Conservation (phyloP, 2,329 filamentous ascomycete genomes). For the Epichloe festucae region DNA sequence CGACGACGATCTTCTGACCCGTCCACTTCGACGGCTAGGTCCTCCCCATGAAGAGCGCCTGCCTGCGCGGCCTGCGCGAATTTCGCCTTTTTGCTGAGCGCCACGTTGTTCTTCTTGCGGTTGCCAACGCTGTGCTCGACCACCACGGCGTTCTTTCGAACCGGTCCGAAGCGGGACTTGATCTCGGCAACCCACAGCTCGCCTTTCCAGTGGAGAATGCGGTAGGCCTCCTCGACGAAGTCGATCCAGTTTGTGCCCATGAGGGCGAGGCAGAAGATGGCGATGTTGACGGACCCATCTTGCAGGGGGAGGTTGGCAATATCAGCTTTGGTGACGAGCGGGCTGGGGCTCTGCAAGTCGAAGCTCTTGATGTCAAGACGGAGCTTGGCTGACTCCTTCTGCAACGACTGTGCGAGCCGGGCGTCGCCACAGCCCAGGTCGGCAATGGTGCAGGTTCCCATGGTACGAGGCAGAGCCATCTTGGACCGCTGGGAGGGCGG, state of each 20-base stretch:
- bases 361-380: conserved; percentile 69
- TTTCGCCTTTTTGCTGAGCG: conserved; percentile 32
- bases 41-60: conserved; percentile 36
- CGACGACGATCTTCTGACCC: conserved; percentile 48
- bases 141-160: conserved; percentile 30
- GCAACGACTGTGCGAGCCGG: conserved; percentile 58
- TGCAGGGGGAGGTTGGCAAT: conserved; percentile 70
- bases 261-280: conserved; percentile 88
- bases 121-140: conserved; percentile 57
- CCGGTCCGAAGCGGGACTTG: conserved; percentile 66
- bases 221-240: conserved; percentile 92
- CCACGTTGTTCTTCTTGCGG: conserved; percentile 38
- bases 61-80: conserved; percentile 25
- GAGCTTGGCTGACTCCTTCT: conserved; percentile 49
- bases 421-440: conserved; percentile 93
- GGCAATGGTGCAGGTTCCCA: conserved; percentile 63
- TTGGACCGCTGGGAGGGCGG: conserved; percentile 14
- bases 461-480: conserved; percentile 55
- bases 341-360: conserved; percentile 68
- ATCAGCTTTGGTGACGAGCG: conserved; percentile 75
- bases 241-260: conserved; percentile 99
- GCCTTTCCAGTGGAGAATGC: conserved; percentile 81
- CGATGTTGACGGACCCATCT: conserved; percentile 68
- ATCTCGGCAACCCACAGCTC: conserved; percentile 97
- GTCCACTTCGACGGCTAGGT: conserved; percentile 59